phyloP scores from a whole-genome alignment of 2,329 filamentous ascomycete genomes.

The Sclerotinia subarctica region DNA sequence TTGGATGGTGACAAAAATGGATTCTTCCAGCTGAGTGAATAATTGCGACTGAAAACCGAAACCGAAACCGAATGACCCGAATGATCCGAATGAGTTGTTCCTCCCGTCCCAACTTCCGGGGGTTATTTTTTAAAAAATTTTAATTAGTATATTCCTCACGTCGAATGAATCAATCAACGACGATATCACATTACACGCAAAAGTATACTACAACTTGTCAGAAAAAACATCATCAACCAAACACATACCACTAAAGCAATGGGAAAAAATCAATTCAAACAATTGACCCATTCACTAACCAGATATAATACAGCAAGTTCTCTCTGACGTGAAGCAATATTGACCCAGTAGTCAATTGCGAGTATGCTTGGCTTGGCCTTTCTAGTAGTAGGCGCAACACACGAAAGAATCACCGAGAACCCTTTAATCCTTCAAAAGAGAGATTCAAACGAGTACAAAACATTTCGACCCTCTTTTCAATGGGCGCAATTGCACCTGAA shows the following conservation, averaged over 20 bases:
- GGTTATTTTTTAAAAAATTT: not conserved
- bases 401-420: slow-evolving; percentile 27
- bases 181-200: slow-evolving; percentile 15
- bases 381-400: slow-evolving; percentile 7
- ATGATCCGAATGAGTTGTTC: not conserved
- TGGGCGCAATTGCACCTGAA: slow-evolving; percentile 33
- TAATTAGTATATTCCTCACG: not conserved
- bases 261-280: slow-evolving; percentile 26
- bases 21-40: slow-evolving; percentile 4
- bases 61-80: not conserved
- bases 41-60: not conserved
- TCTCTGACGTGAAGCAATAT: slow-evolving; percentile 29
- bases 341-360: slow-evolving; percentile 30
- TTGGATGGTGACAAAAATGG: not conserved
- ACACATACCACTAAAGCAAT: slow-evolving; percentile 20
- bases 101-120: not conserved
- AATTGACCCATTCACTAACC: slow-evolving; percentile 35
- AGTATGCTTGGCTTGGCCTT: slow-evolving; percentile 29
- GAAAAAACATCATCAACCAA: slow-evolving; percentile 21
- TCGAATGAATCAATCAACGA: slow-evolving; percentile 14
- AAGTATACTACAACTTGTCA: slow-evolving; percentile 33
- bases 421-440: slow-evolving; percentile 40
- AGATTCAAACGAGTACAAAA: slow-evolving; percentile 35
- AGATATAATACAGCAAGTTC: slow-evolving; percentile 36
- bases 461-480: slow-evolving; percentile 35